Percentiles rank a stretch among this genome's conserved stretches.
phyloP scores from a whole-genome alignment of 345 rosid species.

The Mangifera indica region DNA sequence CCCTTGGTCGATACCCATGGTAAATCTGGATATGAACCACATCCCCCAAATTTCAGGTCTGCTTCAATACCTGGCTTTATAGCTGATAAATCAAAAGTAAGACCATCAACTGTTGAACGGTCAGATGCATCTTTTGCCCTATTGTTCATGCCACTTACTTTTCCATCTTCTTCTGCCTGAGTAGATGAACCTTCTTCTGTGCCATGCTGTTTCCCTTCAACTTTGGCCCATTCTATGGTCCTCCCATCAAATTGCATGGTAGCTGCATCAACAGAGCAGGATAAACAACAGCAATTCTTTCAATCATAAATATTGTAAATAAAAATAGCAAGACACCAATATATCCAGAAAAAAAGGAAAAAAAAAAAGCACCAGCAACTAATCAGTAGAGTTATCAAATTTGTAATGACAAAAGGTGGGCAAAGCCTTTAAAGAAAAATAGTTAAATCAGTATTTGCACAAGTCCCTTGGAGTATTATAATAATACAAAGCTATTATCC shows the following conservation, averaged over 20 bases:
- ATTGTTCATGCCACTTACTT: slow-evolving; percentile 37
- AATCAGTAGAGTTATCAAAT: background rate
- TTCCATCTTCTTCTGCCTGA: slow-evolving; percentile 51
- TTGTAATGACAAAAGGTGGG: background rate
- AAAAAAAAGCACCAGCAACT: background rate
- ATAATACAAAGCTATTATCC: background rate
- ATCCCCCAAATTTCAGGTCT: slow-evolving; percentile 82
- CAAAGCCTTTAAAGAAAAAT: background rate
- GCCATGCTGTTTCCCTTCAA: slow-evolving; percentile 64
- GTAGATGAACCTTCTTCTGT: slow-evolving; percentile 73
- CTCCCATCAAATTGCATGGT: slow-evolving; percentile 44
- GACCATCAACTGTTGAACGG: slow-evolving; percentile 45
- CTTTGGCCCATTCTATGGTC: slow-evolving; percentile 44
- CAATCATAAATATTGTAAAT: background rate
- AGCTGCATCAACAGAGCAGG: slow-evolving; percentile 30
- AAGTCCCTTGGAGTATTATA: background rate
- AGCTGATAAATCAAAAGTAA: slow-evolving; percentile 61
- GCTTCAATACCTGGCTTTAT: slow-evolving; percentile 91
- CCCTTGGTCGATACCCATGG: slow-evolving; percentile 97
- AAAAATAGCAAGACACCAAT: background rate
- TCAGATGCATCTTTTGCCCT: slow-evolving; percentile 44
- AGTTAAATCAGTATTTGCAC: background rate
- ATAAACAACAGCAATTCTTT: slow-evolving; percentile 6
- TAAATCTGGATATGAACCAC: slow-evolving; percentile 77
- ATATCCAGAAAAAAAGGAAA: background rate